Evolutionary conservation across 73 alveolate genomes (phyloP).

Genomic region (Paramecium biaurelia): DNA sequence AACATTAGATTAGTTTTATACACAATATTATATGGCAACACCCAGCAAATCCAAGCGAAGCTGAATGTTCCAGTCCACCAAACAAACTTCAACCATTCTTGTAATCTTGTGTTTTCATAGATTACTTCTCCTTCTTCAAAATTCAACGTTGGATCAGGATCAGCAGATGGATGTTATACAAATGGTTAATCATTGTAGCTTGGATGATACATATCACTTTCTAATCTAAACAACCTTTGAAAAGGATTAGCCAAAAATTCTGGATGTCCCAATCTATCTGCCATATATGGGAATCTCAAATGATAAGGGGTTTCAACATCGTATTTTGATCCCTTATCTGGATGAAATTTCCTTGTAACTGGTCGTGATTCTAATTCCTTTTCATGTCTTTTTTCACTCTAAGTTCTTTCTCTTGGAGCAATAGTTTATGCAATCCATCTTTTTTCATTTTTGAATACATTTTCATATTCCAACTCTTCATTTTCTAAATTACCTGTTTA

Average conservation of each 20-base stretch:
- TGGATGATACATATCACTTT: slow-evolving; percentile 82
- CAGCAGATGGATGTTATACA: slow-evolving; percentile 85
- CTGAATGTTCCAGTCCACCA: slow-evolving; percentile 73
- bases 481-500: neutral
- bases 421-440: slow-evolving; percentile 62
- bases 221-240: slow-evolving; percentile 76
- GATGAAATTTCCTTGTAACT: slow-evolving; percentile 63
- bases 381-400: neutral
- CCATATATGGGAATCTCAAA: slow-evolving; percentile 85
- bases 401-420: neutral
- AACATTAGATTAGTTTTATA: slow-evolving; percentile 48
- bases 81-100: slow-evolving; percentile 71
- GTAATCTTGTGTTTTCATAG: slow-evolving; percentile 77
- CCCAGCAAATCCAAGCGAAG: slow-evolving; percentile 67
- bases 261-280: slow-evolving; percentile 85
- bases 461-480: too few relatives aligned
- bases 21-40: slow-evolving; percentile 40
- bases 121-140: slow-evolving; percentile 83
- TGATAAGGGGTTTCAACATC: slow-evolving; percentile 86
- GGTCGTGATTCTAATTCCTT: slow-evolving; percentile 50
- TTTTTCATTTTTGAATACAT: slow-evolving; percentile 59
- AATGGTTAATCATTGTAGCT: slow-evolving; percentile 79
- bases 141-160: slow-evolving; percentile 83
- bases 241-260: slow-evolving; percentile 77
- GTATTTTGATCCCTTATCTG: slow-evolving; percentile 73